These are phyloP conservation scores for Calonectria multiphialidica DNA, from an alignment of 2,329 filamentous ascomycete genomes.

Conservation along the genomic window DNA sequence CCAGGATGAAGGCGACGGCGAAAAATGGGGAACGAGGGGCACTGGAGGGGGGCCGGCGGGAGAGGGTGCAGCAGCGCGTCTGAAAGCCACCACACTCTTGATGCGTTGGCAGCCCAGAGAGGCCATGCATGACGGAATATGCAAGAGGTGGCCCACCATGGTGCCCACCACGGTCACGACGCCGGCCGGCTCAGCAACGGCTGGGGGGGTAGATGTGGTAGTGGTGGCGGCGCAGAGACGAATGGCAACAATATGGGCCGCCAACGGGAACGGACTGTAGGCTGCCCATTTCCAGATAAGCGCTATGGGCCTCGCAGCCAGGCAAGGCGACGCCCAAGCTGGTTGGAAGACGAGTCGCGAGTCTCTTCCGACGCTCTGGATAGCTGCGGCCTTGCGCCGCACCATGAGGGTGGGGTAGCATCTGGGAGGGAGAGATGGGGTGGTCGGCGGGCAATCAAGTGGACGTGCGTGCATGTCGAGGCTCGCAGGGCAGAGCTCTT, in stretches of 20 bases:
- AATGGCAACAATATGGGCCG: constrained; percentile 23
- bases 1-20: constrained; percentile 38
- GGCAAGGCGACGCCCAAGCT: constrained; percentile 32
- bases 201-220: constrained; percentile 16
- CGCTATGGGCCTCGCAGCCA: constrained; percentile 27
- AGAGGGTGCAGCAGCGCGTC: constrained; percentile 42
- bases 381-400: constrained; percentile 38
- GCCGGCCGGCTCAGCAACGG: constrained; percentile 26
- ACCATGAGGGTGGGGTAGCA: constrained; percentile 33
- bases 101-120: constrained; percentile 51
- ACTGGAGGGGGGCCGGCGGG: constrained; percentile 37
- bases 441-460: constrained; percentile 22
- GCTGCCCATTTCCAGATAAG: constrained; percentile 31
- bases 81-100: constrained; percentile 49
- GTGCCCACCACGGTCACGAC: constrained; percentile 37
- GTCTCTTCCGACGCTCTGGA: constrained; percentile 37
- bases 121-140: constrained; percentile 71
- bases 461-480: constrained; percentile 32
- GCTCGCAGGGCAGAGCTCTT: constrained; percentile 27
- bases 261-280: constrained; percentile 14
- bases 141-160: constrained; percentile 53
- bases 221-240: constrained; percentile 28
- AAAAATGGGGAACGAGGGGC: constrained; percentile 39
- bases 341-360: constrained; percentile 35
- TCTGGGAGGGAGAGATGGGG: constrained; percentile 27